A percentile compares a stretch with the other conserved stretches of the same genome.
phyloP scores from a whole-genome alignment of 2,329 filamentous ascomycete species.

The Hypoxylon sp. region DNA sequence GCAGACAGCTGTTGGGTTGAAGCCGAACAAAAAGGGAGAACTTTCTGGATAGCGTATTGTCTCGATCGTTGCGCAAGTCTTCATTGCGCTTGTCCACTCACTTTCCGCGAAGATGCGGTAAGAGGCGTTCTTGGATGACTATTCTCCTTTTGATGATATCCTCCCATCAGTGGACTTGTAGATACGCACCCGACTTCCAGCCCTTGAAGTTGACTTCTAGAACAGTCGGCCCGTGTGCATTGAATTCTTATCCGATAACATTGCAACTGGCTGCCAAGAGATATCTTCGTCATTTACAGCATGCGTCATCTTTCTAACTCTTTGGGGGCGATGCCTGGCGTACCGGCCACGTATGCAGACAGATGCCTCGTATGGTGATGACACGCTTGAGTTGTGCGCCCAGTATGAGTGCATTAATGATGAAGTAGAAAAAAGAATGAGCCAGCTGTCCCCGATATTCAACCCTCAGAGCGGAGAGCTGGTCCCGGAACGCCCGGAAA shows the following conservation, averaged over 20 bases:
- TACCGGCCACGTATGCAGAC: not conserved
- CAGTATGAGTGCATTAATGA: not conserved
- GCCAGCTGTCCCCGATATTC: not conserved
- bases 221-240: not conserved
- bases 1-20: not conserved
- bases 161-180: not conserved
- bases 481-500: not conserved
- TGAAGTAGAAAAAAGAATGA: not conserved
- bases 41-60: not conserved
- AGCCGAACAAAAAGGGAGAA: not conserved
- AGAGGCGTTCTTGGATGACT: not conserved
- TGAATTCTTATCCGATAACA: not conserved
- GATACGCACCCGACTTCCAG: conserved; percentile 2
- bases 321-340: not conserved
- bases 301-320: not conserved
- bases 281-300: not conserved
- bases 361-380: not conserved
- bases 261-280: not conserved
- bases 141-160: not conserved
- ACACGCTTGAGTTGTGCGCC: not conserved
- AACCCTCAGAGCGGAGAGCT: not conserved
- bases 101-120: not conserved
- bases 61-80: not conserved
- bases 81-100: not conserved
- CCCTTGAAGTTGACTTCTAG: not conserved